Percentiles rank a stretch among this genome's conserved stretches.
Conservation (phyloP, 768 basidiomycete species). For the Strobilomyces echinocephalus region DNA sequence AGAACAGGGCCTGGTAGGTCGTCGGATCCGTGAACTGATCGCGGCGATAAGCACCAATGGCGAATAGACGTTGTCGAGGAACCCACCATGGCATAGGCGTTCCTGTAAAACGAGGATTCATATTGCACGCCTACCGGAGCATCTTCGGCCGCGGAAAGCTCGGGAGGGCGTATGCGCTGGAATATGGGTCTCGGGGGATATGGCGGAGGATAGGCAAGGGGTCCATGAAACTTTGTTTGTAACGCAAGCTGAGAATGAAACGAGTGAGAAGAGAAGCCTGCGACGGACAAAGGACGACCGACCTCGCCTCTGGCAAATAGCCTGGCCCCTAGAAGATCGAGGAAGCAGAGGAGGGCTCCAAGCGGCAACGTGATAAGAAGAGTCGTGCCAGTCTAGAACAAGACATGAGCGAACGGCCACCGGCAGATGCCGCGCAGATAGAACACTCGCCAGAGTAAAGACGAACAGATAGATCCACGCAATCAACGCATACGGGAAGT, state of each 20-base stretch:
- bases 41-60: constrained; percentile 4
- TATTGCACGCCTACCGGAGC: constrained; percentile 37
- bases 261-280: constrained; percentile 10
- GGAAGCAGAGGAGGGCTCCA: constrained; percentile 72
- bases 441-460: constrained; percentile 66
- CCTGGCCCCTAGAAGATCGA: constrained; percentile 71
- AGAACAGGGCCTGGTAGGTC: constrained; percentile 82
- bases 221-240: constrained; percentile 66
- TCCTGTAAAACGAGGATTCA: constrained; percentile 76
- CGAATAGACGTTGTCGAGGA: not conserved
- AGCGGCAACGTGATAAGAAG: constrained; percentile 75
- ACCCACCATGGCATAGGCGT: constrained; percentile 74
- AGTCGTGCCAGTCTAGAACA: constrained; percentile 65
- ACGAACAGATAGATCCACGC: constrained; percentile 80
- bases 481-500: constrained; percentile 74
- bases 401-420: constrained; percentile 10
- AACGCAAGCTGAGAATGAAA: constrained; percentile 48
- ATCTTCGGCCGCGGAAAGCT: constrained; percentile 45
- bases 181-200: constrained; percentile 73
- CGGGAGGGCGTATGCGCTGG: constrained; percentile 52
- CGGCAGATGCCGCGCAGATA: constrained; percentile 8
- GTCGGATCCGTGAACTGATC: constrained; percentile 73
- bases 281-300: constrained; percentile 10
- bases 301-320: constrained; percentile 70
- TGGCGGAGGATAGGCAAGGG: constrained; percentile 57